Base-by-base conservation (phyloP, 805 yeast genomes). In the Starmerella apicola region DNA sequence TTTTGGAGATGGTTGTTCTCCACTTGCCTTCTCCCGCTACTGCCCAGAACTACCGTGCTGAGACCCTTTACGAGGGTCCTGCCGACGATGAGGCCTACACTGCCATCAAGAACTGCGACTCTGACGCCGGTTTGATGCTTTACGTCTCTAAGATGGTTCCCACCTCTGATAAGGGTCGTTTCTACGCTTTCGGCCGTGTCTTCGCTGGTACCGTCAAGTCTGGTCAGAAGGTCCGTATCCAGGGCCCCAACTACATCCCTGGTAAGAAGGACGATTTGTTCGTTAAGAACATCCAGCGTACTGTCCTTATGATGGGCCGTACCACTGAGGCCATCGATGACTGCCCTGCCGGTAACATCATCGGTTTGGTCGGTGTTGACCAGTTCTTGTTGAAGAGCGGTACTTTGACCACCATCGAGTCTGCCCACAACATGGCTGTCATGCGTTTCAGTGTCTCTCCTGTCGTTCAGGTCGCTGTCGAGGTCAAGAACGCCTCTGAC, bases 131-230 rank as follows among this genome's bases (percentile, higher is more conserved):
- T 66, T 81, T 88, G 65, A 88, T 88, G 98, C 78, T 88, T 65
- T 88, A 88, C 85, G 91, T 88, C 64, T 91, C 97, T 72, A 88
- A 88, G 95, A 88, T 88, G 98, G 97, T 88, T 58, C 98, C 98
- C 71, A 88, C 98, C 67, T 88, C 97, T 59, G 98, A 88, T 72
- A 91, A 88, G 78, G 98, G 98, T 79, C 85, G 98, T 76, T 88
- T 88, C 94, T 88, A 85, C 81, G 98, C 98, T 65, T 91, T 88
- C 75, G 98, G 98, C 72, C 91, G 98, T 78, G 97, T 88, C 67
- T 88, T 88, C 76, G 82, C 97, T 59, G 98, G 98, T 85, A 88
- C 97, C 63, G 96, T 91, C 63, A 82, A 72, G 68, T 83, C 95
- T 61, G 98, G 98, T 72, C 84, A 80, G 78, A 88, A 88, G 83